A percentile compares a stretch with the other conserved stretches of the same genome.
phyloP scores from a whole-genome alignment of 2,329 filamentous ascomycete species.

The Paracorniculantispora psalliotae region DNA sequence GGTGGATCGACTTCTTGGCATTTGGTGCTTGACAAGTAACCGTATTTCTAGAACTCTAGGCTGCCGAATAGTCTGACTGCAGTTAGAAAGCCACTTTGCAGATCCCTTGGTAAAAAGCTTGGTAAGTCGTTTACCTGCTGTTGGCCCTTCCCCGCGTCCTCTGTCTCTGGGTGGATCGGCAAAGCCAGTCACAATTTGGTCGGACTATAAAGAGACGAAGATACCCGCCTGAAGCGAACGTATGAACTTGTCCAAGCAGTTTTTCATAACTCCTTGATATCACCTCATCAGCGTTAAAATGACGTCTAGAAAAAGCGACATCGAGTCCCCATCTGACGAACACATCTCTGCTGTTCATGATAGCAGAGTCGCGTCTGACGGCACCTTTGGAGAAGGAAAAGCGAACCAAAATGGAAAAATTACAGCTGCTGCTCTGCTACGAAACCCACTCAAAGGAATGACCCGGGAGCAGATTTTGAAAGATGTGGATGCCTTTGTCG shows the following conservation, averaged over 20 bases:
- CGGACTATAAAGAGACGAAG: background rate
- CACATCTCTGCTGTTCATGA: background rate
- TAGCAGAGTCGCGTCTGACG: background rate
- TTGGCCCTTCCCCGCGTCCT: background rate
- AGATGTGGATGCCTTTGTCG: conserved; percentile 34
- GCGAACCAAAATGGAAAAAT: conserved; percentile 14
- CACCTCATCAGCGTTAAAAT: background rate
- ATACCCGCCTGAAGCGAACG: background rate
- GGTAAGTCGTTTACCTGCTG: background rate
- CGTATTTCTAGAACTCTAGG: background rate
- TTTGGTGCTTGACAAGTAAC: background rate
- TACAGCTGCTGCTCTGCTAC: conserved; percentile 24
- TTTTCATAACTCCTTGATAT: background rate
- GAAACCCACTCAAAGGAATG: conserved; percentile 28
- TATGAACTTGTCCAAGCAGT: background rate
- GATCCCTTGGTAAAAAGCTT: background rate
- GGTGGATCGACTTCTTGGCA: background rate
- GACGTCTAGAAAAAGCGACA: background rate
- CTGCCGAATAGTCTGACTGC: background rate
- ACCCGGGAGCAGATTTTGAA: conserved; percentile 25
- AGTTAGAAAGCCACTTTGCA: background rate
- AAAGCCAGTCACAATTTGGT: background rate
- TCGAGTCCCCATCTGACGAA: conserved; percentile 2
- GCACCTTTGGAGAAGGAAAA: background rate
- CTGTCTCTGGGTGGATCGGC: background rate